phyloP scores from a whole-genome alignment of 1,284 basidiomycete genomes.

The Melampsora americana region DNA sequence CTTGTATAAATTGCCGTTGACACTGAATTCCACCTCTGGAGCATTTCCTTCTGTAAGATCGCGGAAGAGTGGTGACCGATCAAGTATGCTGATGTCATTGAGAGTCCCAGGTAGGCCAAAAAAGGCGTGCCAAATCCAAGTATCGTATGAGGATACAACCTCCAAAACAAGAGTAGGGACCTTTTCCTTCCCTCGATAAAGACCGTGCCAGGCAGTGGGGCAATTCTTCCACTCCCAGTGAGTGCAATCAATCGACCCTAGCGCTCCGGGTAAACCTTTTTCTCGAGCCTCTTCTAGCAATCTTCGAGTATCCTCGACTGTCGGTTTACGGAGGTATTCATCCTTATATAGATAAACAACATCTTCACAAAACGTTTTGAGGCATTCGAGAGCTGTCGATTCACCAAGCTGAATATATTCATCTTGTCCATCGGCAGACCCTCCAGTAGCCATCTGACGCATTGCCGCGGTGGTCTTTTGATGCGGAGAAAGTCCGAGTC shows the following conservation, averaged over 20 bases:
- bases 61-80: neutral
- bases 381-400: slow-evolving; percentile 5
- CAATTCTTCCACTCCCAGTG: too few species aligned
- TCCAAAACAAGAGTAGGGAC: slow-evolving; percentile 1
- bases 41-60: neutral
- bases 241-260: slow-evolving; percentile 25
- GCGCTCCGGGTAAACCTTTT: slow-evolving; percentile 17
- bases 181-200: slow-evolving; percentile 26
- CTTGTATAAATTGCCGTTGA: too few species aligned
- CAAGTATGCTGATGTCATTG: slow-evolving; percentile 1
- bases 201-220: slow-evolving; percentile 18
- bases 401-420: slow-evolving; percentile 18
- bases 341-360: slow-evolving; percentile 10
- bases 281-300: slow-evolving; percentile 5
- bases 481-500: slow-evolving; percentile 21
- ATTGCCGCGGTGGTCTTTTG: slow-evolving; percentile 20
- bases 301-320: neutral
- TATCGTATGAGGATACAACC: neutral
- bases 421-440: neutral
- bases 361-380: too few species aligned
- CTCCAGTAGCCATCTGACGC: slow-evolving; percentile 4
- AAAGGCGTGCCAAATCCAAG: slow-evolving; percentile 5
- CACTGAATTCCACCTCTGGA: neutral
- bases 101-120: too few species aligned
- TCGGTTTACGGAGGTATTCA: slow-evolving; percentile 23